Base-by-base conservation (phyloP, 1,284 basidiomycete species). In the Entoloma clypeatum region DNA sequence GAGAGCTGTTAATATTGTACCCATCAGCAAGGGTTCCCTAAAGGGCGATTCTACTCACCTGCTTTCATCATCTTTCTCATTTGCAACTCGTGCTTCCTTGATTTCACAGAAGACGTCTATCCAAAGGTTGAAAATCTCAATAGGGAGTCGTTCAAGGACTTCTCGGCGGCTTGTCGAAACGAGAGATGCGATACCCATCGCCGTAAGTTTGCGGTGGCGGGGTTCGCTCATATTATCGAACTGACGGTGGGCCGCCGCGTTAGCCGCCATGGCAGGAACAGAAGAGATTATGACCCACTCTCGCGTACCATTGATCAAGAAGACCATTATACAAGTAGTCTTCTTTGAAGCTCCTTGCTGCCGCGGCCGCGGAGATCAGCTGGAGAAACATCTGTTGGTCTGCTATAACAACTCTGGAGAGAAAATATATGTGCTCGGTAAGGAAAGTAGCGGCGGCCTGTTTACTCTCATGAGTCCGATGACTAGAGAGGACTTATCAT, bases 51-150 rank as follows among this genome's bases (percentile, higher is more conserved):
- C 39, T 11, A 57, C 50, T 56, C 48, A 39, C 54, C 42, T 39
- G 40, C 49, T 44, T 38, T 43, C 45, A 37, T 53, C 51, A 23
- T 67, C n/a, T n/a, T n/a, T 67, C 43, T 68, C 67, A n/a, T 64
- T 61, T 14, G 56, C 56, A 18, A 68, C 61, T 41, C 74, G 64
- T 1, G 79, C 79, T 60, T 92, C 88, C 55, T 81, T 86, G 41
- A 92, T 71, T 59, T 94, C 92, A 8, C 84, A 86, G 30, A 94
- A 84, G 4, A 93, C 90, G 54, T 94, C 92, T 34, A 91, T 68
- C 87, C 91, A 94, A 29, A 94, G 68, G 57, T 92, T 92, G 64
- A 90, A 89, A 48, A 88, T 77, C 53, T 91, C 88, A 4, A 72
- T 74, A 9, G 77, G 71, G 16, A 91, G 65, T 24, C 85, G 73